These are phyloP conservation scores for Mucor piriformis DNA, from an alignment of 371 early-diverging fungal species.

Conservation along the genomic window DNA sequence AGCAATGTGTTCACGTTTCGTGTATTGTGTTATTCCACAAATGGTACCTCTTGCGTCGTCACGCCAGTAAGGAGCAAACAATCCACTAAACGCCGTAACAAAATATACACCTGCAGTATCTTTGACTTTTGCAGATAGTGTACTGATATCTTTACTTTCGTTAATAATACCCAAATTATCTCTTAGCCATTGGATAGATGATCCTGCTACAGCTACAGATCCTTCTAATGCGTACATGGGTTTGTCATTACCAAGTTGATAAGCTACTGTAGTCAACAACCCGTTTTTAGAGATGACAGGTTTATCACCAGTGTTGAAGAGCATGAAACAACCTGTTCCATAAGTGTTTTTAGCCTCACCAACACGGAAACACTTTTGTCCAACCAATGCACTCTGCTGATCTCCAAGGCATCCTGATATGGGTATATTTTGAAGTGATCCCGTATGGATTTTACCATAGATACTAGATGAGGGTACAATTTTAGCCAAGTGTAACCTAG, in stretches of 20 bases:
- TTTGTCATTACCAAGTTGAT: slow-evolving; percentile 79
- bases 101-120: slow-evolving; percentile 94
- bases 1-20: slow-evolving; percentile 82
- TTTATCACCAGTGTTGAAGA: slow-evolving; percentile 87
- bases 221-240: slow-evolving; percentile 93
- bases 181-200: slow-evolving; percentile 91
- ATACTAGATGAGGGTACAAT: slow-evolving; percentile 85
- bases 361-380: slow-evolving; percentile 83
- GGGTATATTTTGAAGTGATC: slow-evolving; percentile 68
- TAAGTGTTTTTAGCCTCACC: slow-evolving; percentile 90
- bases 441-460: slow-evolving; percentile 71
- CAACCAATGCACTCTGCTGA: slow-evolving; percentile 96
- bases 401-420: slow-evolving; percentile 92
- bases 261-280: slow-evolving; percentile 91
- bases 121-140: slow-evolving; percentile 52
- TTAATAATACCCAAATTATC: slow-evolving; percentile 84
- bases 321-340: slow-evolving; percentile 97
- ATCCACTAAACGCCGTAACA: slow-evolving; percentile 93
- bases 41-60: slow-evolving; percentile 90
- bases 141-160: slow-evolving; percentile 69
- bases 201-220: slow-evolving; percentile 92
- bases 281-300: slow-evolving; percentile 84
- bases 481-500: slow-evolving; percentile 63
- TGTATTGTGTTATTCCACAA: slow-evolving; percentile 88
- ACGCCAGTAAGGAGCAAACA: slow-evolving; percentile 96